phyloP scores from a whole-genome alignment of 2,329 filamentous ascomycete genomes.

The Cladosporium sp. region DNA sequence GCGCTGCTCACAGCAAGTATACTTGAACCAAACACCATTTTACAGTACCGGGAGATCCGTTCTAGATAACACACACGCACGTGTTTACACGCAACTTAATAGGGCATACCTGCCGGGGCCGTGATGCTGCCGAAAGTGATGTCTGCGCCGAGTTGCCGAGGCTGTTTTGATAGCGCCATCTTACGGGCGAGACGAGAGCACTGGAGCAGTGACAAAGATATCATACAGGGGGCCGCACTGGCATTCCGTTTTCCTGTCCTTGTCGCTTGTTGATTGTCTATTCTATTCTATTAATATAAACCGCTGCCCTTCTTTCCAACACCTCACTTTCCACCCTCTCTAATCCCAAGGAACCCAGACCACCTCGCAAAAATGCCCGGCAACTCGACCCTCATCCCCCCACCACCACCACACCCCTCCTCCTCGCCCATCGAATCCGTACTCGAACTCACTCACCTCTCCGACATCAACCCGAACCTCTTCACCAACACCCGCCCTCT shows the following conservation, averaged over 20 bases:
- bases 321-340: neutral
- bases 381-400: constrained; percentile 56
- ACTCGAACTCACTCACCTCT: constrained; percentile 76
- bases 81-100: too few relatives aligned
- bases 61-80: too few relatives aligned
- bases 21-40: too few relatives aligned
- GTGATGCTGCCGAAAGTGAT: neutral
- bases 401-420: constrained; percentile 65
- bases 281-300: neutral
- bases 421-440: constrained; percentile 84
- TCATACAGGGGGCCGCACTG: constrained; percentile 6
- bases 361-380: neutral
- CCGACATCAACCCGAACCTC: constrained; percentile 73
- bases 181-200: too few relatives aligned
- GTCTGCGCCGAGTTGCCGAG: constrained; percentile 4
- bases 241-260: neutral
- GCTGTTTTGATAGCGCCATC: neutral
- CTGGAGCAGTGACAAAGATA: constrained; percentile 2
- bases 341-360: neutral
- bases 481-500: constrained; percentile 90
- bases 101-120: neutral
- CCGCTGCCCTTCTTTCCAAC: too few relatives aligned
- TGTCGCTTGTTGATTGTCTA: too few relatives aligned
- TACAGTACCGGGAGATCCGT: neutral
- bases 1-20: too few relatives aligned